Evolutionary conservation across 768 basidiomycete species (phyloP).

Genomic region (Tremella mesenterica): DNA sequence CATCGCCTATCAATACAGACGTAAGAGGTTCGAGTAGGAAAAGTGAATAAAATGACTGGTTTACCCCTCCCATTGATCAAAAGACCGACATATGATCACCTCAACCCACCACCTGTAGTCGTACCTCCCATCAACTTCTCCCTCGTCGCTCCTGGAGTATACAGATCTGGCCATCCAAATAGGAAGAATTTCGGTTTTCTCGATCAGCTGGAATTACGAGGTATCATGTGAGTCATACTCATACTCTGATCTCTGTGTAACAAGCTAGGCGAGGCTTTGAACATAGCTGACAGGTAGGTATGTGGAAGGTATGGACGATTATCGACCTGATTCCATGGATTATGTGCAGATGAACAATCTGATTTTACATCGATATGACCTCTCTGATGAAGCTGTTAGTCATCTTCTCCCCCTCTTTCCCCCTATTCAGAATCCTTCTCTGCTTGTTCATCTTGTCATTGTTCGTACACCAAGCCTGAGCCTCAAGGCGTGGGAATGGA

Average conservation of each 20-base stretch:
- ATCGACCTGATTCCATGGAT: conserved; percentile 29
- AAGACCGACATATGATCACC: neutral
- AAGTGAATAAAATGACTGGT: neutral
- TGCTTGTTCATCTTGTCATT: neutral
- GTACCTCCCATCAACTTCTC: conserved; percentile 43
- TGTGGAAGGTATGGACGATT: conserved; percentile 29
- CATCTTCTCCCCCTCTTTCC: neutral
- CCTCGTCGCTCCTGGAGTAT: conserved; percentile 31
- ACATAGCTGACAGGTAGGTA: conserved; percentile 24
- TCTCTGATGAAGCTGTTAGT: conserved; percentile 28
- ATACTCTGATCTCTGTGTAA: neutral
- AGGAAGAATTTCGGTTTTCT: conserved; percentile 40
- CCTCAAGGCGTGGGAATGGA: too few relatives aligned
- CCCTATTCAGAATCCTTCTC: neutral
- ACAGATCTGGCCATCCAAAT: conserved; percentile 43
- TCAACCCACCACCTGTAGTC: conserved; percentile 12
- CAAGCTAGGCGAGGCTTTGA: too few relatives aligned
- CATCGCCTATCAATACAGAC: too few relatives aligned
- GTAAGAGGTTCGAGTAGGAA: too few relatives aligned
- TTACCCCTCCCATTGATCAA: neutral
- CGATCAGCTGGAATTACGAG: conserved; percentile 27
- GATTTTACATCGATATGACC: conserved; percentile 21
- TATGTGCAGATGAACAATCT: conserved; percentile 20
- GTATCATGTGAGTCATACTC: conserved; percentile 31
- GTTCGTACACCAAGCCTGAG: neutral